phyloP scores from a whole-genome alignment of 2,329 filamentous ascomycete genomes.

The Stemphylium lycopersici region DNA sequence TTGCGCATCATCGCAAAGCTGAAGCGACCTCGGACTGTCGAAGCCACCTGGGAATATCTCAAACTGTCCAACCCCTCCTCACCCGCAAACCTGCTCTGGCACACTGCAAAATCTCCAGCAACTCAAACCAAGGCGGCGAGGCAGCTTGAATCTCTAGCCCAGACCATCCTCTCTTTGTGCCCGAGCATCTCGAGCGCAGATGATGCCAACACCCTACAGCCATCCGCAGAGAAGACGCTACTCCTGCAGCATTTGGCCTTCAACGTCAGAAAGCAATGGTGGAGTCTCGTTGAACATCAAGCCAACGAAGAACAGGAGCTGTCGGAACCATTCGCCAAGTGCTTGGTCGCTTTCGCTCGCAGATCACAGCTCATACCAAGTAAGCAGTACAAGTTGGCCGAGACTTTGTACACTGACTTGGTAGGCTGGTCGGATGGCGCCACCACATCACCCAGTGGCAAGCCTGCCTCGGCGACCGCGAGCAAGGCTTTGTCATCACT shows the following conservation, averaged over 20 bases:
- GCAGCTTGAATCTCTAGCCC: slow-evolving; percentile 70
- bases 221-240: slow-evolving; percentile 64
- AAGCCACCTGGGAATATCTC: slow-evolving; percentile 63
- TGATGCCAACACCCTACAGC: slow-evolving; percentile 65
- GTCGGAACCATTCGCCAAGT: slow-evolving; percentile 68
- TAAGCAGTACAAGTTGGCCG: slow-evolving; percentile 51
- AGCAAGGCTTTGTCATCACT: slow-evolving; percentile 38
- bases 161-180: slow-evolving; percentile 68
- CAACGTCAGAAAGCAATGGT: slow-evolving; percentile 67
- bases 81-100: slow-evolving; percentile 63
- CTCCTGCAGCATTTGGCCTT: slow-evolving; percentile 70
- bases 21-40: slow-evolving; percentile 65
- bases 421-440: slow-evolving; percentile 5
- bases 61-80: slow-evolving; percentile 61
- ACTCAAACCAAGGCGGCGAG: slow-evolving; percentile 63
- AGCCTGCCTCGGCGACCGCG: slow-evolving; percentile 3
- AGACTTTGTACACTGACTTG: slow-evolving; percentile 35
- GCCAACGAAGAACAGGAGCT: slow-evolving; percentile 69
- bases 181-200: slow-evolving; percentile 70
- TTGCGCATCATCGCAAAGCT: slow-evolving; percentile 67
- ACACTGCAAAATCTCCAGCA: slow-evolving; percentile 56
- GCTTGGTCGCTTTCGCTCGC: slow-evolving; percentile 65
- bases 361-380: slow-evolving; percentile 51
- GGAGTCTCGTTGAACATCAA: slow-evolving; percentile 66
- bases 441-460: background rate